Evolutionary conservation across 1,284 basidiomycete genomes (phyloP).

Genomic region (Chalciporus sp.): DNA sequence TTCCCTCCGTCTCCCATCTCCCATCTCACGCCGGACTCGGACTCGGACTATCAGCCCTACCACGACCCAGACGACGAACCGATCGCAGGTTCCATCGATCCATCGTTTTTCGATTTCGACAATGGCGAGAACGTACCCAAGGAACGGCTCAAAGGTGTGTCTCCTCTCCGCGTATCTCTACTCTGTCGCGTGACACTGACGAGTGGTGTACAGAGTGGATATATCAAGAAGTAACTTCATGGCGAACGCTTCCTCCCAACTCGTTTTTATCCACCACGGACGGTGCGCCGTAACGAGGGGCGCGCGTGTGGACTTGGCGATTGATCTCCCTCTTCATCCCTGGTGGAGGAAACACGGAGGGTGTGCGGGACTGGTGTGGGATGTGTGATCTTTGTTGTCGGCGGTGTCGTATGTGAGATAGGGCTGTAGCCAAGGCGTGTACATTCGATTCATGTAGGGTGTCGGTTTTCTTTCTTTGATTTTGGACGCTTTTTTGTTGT

Average conservation of each 20-base stretch:
- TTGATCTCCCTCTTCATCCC: neutral
- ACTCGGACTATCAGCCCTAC: constrained; percentile 60
- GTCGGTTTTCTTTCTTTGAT: neutral
- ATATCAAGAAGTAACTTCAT: constrained; percentile 30
- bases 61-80: constrained; percentile 92
- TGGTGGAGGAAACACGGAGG: neutral
- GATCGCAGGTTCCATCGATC: constrained; percentile 75
- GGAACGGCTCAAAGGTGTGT: constrained; percentile 70
- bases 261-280: constrained; percentile 22
- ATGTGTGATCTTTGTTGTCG: too few species aligned
- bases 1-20: neutral
- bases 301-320: too few species aligned
- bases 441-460: too few species aligned
- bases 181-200: neutral
- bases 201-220: constrained; percentile 26
- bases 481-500: neutral
- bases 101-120: constrained; percentile 91
- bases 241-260: constrained; percentile 13
- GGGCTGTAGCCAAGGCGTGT: too few species aligned
- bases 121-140: constrained; percentile 65
- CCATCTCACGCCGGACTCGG: too few species aligned
- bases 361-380: neutral
- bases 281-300: constrained; percentile 2
- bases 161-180: neutral
- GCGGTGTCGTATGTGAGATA: too few species aligned